A percentile compares a stretch with the other conserved stretches of the same genome.
Evolutionary conservation across 1,139 yeast species (phyloP).

Genomic region (Arxiozyma slooffiae): DNA sequence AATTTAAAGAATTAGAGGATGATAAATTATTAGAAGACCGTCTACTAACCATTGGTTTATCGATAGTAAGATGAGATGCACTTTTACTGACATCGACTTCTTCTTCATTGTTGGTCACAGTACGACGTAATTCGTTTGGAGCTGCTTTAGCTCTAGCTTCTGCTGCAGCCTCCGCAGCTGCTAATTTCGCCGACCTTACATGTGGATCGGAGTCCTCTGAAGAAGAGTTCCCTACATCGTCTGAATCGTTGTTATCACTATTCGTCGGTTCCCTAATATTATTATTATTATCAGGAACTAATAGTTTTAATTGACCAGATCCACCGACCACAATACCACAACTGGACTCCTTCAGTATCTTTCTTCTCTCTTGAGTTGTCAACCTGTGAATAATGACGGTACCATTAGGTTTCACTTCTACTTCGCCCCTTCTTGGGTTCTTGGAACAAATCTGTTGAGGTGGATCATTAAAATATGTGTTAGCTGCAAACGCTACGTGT

Average conservation of each 20-base stretch:
- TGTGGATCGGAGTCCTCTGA: conserved; percentile 20
- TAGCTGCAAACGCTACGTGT: conserved; percentile 63
- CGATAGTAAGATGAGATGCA: conserved; percentile 39
- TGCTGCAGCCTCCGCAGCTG: conserved; percentile 33
- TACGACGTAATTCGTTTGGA: conserved; percentile 25
- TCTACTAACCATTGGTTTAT: conserved; percentile 42
- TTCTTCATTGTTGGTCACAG: conserved; percentile 31
- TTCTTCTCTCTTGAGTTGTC: conserved; percentile 50
- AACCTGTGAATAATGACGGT: conserved; percentile 51
- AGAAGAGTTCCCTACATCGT: conserved; percentile 23
- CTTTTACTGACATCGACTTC: conserved; percentile 38
- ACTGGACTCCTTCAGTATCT: conserved; percentile 43
- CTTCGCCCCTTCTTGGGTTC: conserved; percentile 60
- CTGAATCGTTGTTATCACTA: conserved; percentile 7
- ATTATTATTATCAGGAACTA: conserved; percentile 17
- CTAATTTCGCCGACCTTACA: conserved; percentile 24
- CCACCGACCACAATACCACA: conserved; percentile 81
- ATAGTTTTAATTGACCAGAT: conserved; percentile 48
- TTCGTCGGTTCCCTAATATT: background rate
- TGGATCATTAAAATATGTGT: conserved; percentile 62
- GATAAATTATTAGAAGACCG: conserved; percentile 19
- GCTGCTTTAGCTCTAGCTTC: conserved; percentile 31
- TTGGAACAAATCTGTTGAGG: conserved; percentile 64
- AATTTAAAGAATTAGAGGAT: conserved; percentile 18
- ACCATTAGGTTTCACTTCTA: conserved; percentile 55